A percentile compares a stretch with the other conserved stretches of the same genome.
Evolutionary conservation across 768 basidiomycete genomes (phyloP).

Genomic region (Tulasnella sp.): DNA sequence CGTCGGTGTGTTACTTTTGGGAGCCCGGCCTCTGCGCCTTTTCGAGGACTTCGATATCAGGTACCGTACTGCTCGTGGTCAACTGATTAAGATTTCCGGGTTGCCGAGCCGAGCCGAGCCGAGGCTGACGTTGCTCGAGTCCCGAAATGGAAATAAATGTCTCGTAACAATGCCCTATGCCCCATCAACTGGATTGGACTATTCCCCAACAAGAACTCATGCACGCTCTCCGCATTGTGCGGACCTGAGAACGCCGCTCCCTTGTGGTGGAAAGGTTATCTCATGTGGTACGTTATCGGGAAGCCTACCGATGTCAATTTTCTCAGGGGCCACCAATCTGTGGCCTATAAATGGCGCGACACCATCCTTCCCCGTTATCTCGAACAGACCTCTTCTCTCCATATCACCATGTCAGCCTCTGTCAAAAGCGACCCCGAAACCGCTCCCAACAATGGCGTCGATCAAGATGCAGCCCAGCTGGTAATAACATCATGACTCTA

Average conservation of each 20-base stretch:
- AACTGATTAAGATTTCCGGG: not conserved
- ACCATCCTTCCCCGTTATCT: not conserved
- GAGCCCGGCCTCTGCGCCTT: not conserved
- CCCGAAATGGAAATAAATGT: not conserved
- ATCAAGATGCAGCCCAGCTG: slow-evolving; percentile 55
- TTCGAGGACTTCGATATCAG: not conserved
- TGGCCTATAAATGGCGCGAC: not conserved
- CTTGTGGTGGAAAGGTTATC: not conserved
- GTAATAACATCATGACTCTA: slow-evolving; percentile 42
- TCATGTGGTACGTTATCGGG: not conserved
- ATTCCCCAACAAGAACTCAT: not conserved
- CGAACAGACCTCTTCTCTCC: not conserved
- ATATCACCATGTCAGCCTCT: slow-evolving; percentile 11
- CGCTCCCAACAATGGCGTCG: slow-evolving; percentile 34
- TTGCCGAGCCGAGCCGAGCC: not conserved
- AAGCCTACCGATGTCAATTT: not conserved
- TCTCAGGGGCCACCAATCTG: not conserved
- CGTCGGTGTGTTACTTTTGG: no score
- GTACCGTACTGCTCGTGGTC: not conserved
- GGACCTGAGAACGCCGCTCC: not conserved
- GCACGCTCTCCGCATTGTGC: not conserved
- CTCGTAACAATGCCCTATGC: not conserved
- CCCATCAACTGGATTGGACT: not conserved
- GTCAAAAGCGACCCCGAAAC: slow-evolving; percentile 9
- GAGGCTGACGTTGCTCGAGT: not conserved